These are phyloP conservation scores for Cucurbita maxima DNA, from an alignment of 306 rosid genomes.

Conservation along the genomic window DNA sequence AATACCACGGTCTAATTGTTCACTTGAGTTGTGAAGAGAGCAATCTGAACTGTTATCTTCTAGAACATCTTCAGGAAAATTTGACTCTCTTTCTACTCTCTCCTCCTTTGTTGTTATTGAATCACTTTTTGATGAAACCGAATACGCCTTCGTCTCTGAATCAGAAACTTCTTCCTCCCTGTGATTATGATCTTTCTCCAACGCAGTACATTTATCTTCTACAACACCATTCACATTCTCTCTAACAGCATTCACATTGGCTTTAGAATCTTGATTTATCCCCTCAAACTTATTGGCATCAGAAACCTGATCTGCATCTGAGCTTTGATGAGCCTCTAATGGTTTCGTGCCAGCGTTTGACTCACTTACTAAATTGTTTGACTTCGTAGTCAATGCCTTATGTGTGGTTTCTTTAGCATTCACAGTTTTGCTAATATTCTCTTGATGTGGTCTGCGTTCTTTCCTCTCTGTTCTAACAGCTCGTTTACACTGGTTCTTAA, in stretches of 20 bases:
- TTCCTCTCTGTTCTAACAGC: slow-evolving; percentile 35
- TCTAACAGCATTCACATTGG: slow-evolving; percentile 23
- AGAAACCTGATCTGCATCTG: slow-evolving; percentile 48
- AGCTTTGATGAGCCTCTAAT: slow-evolving; percentile 15
- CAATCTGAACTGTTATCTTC: slow-evolving; percentile 27
- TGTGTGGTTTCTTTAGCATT: slow-evolving; percentile 36
- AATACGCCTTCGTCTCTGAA: slow-evolving; percentile 52
- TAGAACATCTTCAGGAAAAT: slow-evolving; percentile 22
- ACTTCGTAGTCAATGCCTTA: slow-evolving; percentile 24
- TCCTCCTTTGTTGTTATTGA: slow-evolving; percentile 42
- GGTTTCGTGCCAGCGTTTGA: slow-evolving; percentile 35
- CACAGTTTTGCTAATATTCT: slow-evolving; percentile 31
- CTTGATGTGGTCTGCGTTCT: slow-evolving; percentile 37
- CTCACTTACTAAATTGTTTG: slow-evolving; percentile 27
- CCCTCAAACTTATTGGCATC: slow-evolving; percentile 57
- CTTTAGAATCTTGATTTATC: slow-evolving; percentile 26
- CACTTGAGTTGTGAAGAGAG: slow-evolving; percentile 21
- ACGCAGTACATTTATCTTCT: slow-evolving; percentile 35
- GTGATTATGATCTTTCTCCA: slow-evolving; percentile 45
- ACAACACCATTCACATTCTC: slow-evolving; percentile 34
- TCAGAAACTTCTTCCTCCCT: slow-evolving; percentile 62
- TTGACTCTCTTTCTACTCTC: slow-evolving; percentile 35
- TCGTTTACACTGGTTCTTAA: slow-evolving; percentile 40
- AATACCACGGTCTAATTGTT: slow-evolving; percentile 21
- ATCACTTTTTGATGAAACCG: slow-evolving; percentile 63